Evolutionary conservation across 345 rosid species (phyloP), one percentile per base, ranked within the genome.

Genomic region (Hevea brasiliensis): DNA sequence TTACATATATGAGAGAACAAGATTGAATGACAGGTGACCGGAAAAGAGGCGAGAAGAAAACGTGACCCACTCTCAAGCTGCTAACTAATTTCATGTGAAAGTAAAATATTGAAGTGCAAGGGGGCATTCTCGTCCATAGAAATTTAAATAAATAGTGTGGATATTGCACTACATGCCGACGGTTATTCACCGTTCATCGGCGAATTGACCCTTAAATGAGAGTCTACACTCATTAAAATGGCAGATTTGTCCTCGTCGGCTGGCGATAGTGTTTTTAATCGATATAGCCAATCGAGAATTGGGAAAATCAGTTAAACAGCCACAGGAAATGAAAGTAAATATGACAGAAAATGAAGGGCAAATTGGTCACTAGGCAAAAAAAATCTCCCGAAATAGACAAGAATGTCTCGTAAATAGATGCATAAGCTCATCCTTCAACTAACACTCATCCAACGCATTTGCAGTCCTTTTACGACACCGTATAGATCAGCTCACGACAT

Each of bases 1-100:
- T 67, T 14, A 54, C 4, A 8, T 12, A 8, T 12, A 4, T 32
- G 27, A 40, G 20, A 73, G 68, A 61, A 57, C 47, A 10, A 50
- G 79, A 32, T 1, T 32, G 37, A 74, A 65, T 78, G 84, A 80
- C 74, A 80, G 78, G 55, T 61, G 63, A 74, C 65, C 76, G 68
- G 53, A 51, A 78, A 86, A 77, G 84, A 72, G 66, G 84, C 73
- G 75, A 82, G 80, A 79, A 71, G 84, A 82, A 32, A 84, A 79
- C 81, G 86, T 70, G 74, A 74, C 41, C 62, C 74, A 50, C 47
- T 79, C 68, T 59, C 79, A 66, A 61, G 72, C 54, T 74, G 75
- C 65, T 69, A 74, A 74, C 65, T 69, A 74, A 74, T 61, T 75
- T 54, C 76, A 58, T 55, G 58, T 57, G 67, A 23, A n/a, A 44